phyloP scores from a whole-genome alignment of 345 rosid genomes.

The Eucalyptus erythrocorys region DNA sequence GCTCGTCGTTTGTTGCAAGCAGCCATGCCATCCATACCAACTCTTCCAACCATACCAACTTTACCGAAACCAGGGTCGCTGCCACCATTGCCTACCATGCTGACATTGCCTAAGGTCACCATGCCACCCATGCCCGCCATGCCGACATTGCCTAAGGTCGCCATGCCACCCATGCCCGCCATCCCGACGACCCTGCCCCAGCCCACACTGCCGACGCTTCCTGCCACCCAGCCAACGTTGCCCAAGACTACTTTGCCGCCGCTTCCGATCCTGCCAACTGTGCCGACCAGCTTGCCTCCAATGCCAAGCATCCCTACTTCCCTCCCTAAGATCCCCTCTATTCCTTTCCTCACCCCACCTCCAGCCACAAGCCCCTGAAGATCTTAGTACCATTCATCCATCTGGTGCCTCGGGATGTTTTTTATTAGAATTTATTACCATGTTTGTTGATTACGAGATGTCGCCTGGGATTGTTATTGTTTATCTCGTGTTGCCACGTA shows the following conservation, averaged over 20 bases:
- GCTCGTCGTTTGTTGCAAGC: conserved; percentile 9
- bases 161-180: background rate
- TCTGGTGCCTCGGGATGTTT: background rate
- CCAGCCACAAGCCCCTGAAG: too few species aligned
- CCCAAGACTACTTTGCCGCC: background rate
- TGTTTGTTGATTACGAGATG: background rate
- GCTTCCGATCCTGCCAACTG: too few species aligned
- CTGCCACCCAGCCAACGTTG: too few species aligned
- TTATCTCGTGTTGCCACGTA: background rate
- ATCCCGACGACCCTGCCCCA: background rate
- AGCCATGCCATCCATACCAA: background rate
- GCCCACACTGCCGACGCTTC: too few species aligned
- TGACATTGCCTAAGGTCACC: too few species aligned
- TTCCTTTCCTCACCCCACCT: too few species aligned
- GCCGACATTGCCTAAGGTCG: background rate
- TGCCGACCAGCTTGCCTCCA: background rate
- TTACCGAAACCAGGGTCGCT: background rate
- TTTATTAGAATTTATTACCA: too few species aligned
- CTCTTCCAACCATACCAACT: background rate
- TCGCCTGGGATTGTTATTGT: background rate
- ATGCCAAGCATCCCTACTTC: conserved; percentile 9
- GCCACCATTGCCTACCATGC: background rate
- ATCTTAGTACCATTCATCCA: background rate
- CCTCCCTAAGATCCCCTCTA: conserved; percentile 8
- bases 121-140: background rate